Evolutionary conservation across 1,284 basidiomycete genomes (phyloP).

Genomic region (Termitomyces sp.): DNA sequence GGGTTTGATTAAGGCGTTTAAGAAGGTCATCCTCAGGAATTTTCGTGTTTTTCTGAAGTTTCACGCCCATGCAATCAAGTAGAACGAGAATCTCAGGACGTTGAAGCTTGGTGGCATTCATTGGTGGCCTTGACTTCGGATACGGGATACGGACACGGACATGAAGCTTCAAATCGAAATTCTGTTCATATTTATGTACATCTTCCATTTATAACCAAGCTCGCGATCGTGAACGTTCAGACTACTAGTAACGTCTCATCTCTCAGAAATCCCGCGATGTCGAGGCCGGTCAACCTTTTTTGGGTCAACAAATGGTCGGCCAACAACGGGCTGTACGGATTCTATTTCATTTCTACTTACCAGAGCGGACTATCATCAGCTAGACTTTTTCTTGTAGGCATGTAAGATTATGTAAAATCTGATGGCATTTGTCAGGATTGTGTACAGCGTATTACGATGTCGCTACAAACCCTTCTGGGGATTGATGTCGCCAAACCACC

Average conservation of each 20-base stretch:
- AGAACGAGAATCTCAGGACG: constrained; percentile 21
- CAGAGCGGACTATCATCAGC: no score
- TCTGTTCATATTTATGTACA: no score
- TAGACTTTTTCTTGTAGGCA: no score
- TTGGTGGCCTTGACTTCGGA: background rate
- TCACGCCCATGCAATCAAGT: constrained; percentile 23
- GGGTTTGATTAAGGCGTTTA: constrained; percentile 21
- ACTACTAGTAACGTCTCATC: no score
- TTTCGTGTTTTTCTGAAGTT: constrained; percentile 22
- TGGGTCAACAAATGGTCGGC: no score
- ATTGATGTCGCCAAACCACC: background rate
- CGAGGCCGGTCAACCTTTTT: no score
- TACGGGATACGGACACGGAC: background rate
- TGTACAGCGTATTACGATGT: background rate
- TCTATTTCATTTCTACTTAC: no score
- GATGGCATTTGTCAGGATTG: background rate
- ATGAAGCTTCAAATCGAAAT: background rate
- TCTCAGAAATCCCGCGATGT: no score
- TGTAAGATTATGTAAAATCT: no score
- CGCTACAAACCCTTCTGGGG: background rate
- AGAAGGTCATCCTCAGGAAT: constrained; percentile 21
- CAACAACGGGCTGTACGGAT: no score
- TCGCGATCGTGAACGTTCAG: no score
- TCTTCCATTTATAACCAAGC: no score
- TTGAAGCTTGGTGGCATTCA: constrained; percentile 7